Conservation (phyloP, 192 early-diverging fungal genomes). For the Coemansia biformis region DNA sequence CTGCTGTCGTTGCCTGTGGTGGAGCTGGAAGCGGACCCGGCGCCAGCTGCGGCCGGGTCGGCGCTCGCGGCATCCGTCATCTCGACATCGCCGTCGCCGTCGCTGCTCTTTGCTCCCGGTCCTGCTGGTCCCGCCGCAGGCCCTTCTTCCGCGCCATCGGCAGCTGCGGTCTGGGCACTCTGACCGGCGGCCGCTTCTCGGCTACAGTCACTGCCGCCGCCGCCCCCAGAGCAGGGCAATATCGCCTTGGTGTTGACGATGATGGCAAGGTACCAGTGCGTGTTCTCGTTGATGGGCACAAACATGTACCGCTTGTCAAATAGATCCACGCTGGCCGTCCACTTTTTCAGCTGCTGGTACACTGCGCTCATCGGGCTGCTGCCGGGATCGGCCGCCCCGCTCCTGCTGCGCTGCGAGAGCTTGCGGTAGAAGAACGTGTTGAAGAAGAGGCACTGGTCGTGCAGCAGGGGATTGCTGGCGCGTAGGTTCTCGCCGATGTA, state of each 20-base stretch:
- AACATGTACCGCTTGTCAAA: conserved; percentile 73
- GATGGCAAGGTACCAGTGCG: conserved; percentile 87
- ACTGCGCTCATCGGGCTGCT: conserved; percentile 27
- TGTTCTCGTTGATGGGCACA: conserved; percentile 84
- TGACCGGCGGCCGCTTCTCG: too few species aligned
- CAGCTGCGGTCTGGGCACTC: too few species aligned
- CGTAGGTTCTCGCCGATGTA: conserved; percentile 50
- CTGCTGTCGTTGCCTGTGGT: too few species aligned
- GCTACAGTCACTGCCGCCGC: background rate
- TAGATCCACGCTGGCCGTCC: conserved; percentile 71
- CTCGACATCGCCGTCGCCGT: conserved; percentile 4
- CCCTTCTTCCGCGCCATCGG: too few species aligned
- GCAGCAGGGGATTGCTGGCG: conserved; percentile 36
- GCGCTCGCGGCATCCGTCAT: conserved; percentile 28
- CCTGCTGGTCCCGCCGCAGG: background rate
- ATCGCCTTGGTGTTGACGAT: conserved; percentile 65
- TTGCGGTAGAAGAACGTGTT: conserved; percentile 81
- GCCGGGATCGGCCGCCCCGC: background rate
- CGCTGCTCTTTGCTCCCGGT: background rate
- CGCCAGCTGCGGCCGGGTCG: too few species aligned
- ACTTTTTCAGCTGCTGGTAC: conserved; percentile 67
- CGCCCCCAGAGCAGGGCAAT: conserved; percentile 10
- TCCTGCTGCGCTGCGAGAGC: conserved; percentile 48
- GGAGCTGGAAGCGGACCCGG: too few species aligned
- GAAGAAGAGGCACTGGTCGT: conserved; percentile 67